Evolutionary conservation across 2,329 filamentous ascomycete species (phyloP).

Genomic region (Fusarium sublunatum): DNA sequence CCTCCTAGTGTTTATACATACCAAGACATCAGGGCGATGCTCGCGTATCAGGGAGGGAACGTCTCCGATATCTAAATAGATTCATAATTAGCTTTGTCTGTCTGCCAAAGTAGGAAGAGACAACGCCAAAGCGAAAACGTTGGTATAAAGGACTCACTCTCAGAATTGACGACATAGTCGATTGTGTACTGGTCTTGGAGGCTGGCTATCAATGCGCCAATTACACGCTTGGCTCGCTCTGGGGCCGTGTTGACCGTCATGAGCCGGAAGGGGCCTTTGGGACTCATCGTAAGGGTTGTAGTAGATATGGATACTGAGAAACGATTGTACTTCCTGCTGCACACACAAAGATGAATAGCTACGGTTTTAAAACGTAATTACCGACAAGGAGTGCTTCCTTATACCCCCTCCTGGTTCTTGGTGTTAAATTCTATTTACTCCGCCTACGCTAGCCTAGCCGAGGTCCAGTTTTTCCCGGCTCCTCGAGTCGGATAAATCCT

Average conservation of each 20-base stretch:
- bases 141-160: not conserved
- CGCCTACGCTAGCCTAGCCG: too few relatives aligned
- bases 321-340: too few relatives aligned
- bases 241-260: conserved; percentile 76
- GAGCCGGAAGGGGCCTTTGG: conserved; percentile 69
- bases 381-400: too few relatives aligned
- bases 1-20: not conserved
- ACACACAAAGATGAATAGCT: not conserved
- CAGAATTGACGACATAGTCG: conserved; percentile 69
- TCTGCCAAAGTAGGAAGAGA: too few relatives aligned
- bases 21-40: conserved; percentile 4
- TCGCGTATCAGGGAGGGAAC: not conserved
- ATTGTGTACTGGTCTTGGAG: conserved; percentile 74
- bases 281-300: conserved; percentile 18
- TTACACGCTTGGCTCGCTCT: conserved; percentile 70
- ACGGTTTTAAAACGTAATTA: too few relatives aligned
- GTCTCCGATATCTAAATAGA: not conserved
- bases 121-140: too few relatives aligned
- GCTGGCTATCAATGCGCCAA: conserved; percentile 69
- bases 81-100: not conserved
- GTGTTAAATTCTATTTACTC: too few relatives aligned
- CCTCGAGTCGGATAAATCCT: too few relatives aligned
- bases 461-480: too few relatives aligned
- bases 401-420: too few relatives aligned
- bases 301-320: not conserved